phyloP scores from a whole-genome alignment of 768 basidiomycete genomes.

The Peribolospora baueri region DNA sequence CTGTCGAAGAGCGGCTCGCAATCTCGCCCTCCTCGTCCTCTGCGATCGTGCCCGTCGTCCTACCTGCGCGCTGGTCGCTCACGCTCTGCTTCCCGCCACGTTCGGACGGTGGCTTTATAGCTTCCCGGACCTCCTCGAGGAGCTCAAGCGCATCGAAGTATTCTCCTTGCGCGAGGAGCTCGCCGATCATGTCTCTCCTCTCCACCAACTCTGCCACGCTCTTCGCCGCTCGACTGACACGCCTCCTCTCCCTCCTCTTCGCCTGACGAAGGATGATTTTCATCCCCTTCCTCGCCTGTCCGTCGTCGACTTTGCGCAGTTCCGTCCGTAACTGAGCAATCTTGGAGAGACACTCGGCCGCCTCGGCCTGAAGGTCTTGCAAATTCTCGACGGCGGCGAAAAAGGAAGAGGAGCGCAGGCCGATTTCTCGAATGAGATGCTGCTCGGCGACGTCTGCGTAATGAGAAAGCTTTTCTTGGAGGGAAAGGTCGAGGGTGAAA shows the following conservation, averaged over 20 bases:
- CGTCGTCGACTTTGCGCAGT: conserved; percentile 49
- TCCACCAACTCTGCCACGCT: conserved; percentile 37
- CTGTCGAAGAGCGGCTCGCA: not conserved
- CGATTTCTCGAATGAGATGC: conserved; percentile 81
- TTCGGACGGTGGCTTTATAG: not conserved
- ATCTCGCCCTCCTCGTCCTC: not conserved
- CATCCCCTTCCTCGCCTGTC: conserved; percentile 54
- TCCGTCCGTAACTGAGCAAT: conserved; percentile 47
- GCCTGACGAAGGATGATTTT: conserved; percentile 34
- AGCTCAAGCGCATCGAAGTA: conserved; percentile 65
- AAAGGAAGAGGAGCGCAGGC: conserved; percentile 70
- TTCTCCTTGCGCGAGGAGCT: conserved; percentile 63
- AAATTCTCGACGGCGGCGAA: conserved; percentile 88
- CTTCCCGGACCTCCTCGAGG: conserved; percentile 37
- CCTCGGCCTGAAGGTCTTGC: conserved; percentile 74
- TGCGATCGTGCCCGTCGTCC: not conserved
- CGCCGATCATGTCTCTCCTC: conserved; percentile 43
- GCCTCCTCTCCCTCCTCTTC: conserved; percentile 33
- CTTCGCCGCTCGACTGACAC: conserved; percentile 24
- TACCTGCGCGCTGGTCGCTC: conserved; percentile 1
- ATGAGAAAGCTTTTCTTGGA: conserved; percentile 72
- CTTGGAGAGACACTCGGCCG: conserved; percentile 50
- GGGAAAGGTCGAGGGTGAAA: conserved; percentile 27
- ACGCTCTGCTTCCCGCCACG: not conserved
- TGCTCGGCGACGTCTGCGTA: conserved; percentile 83